Conservation (phyloP, 495 filamentous ascomycete genomes). For the Talaromyces trachyspermus region DNA sequence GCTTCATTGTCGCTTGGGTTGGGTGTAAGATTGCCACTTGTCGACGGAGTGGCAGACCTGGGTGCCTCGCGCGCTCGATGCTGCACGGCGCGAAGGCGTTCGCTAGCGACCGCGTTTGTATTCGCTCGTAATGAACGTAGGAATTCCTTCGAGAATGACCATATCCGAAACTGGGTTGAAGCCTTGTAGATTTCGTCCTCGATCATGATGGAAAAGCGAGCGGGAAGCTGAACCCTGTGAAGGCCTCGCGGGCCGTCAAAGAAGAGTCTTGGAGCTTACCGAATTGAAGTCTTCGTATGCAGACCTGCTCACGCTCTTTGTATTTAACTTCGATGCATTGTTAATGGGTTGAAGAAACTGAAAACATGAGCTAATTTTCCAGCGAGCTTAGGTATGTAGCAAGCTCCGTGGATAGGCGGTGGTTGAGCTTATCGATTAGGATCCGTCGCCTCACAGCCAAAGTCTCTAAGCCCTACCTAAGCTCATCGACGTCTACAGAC, state of each 20-base stretch:
- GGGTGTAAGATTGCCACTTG: conserved; percentile 27
- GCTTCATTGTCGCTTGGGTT: conserved; percentile 27
- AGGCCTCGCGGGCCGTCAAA: too few species aligned
- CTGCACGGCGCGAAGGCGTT: conserved; percentile 61
- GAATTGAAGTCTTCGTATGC: too few species aligned
- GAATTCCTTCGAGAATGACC: conserved; percentile 79
- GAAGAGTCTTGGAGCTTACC: too few species aligned
- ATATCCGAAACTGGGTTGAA: conserved; percentile 81
- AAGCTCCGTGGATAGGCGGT: too few species aligned
- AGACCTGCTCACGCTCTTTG: too few species aligned
- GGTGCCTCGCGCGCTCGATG: conserved; percentile 37
- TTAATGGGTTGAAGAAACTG: too few species aligned
- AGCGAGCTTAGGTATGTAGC: too few species aligned
- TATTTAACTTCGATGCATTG: too few species aligned
- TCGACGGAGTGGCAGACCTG: conserved; percentile 29
- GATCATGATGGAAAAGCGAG: conserved; percentile 36
- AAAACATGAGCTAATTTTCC: too few species aligned
- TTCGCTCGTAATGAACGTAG: conserved; percentile 61
- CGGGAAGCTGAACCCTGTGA: neutral
- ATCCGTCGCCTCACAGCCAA: too few species aligned
- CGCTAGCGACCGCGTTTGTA: conserved; percentile 67
- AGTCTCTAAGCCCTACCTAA: too few species aligned
- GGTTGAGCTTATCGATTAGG: neutral
- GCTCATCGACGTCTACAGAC: too few species aligned
- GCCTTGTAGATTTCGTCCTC: conserved; percentile 91